Conservation (phyloP, 2,329 filamentous ascomycete genomes). For the Hypoxylon sp. region DNA sequence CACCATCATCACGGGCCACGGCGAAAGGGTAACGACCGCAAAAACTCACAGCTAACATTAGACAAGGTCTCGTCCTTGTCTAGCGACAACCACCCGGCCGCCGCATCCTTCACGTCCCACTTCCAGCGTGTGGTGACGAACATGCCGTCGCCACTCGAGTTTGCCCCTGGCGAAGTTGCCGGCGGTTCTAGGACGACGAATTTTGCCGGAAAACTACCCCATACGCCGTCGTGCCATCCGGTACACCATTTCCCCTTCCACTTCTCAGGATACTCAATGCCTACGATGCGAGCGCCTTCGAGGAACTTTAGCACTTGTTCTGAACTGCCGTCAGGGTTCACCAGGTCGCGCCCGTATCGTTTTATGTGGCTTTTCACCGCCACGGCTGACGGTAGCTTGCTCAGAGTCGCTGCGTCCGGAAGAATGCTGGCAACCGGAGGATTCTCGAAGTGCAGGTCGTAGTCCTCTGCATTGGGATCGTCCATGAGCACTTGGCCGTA, state of each 20-base stretch:
- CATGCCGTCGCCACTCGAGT: conserved; percentile 25
- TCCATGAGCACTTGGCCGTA: conserved; percentile 45
- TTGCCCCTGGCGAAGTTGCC: conserved; percentile 32
- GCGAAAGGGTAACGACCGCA: neutral
- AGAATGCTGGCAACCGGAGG: conserved; percentile 43
- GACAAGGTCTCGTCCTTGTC: conserved; percentile 60
- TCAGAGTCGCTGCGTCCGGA: conserved; percentile 38
- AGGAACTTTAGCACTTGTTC: conserved; percentile 52
- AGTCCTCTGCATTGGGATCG: conserved; percentile 40
- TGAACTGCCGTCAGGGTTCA: conserved; percentile 45
- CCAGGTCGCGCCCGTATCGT: conserved; percentile 46
- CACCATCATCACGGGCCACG: neutral
- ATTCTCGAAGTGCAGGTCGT: conserved; percentile 50
- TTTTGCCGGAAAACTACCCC: conserved; percentile 43
- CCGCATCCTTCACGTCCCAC: conserved; percentile 41
- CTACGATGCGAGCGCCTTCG: conserved; percentile 45
- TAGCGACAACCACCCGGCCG: conserved; percentile 47
- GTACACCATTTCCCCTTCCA: conserved; percentile 49
- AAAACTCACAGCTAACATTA: conserved; percentile 57
- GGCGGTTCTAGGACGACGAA: conserved; percentile 41
- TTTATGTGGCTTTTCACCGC: conserved; percentile 48
- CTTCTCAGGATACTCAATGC: conserved; percentile 46
- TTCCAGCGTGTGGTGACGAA: conserved; percentile 46
- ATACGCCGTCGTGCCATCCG: conserved; percentile 46
- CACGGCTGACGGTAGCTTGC: conserved; percentile 46